Conservation (phyloP, 78 protist genomes). For the slime mould (Dictyostelium discoideum) region DNA sequence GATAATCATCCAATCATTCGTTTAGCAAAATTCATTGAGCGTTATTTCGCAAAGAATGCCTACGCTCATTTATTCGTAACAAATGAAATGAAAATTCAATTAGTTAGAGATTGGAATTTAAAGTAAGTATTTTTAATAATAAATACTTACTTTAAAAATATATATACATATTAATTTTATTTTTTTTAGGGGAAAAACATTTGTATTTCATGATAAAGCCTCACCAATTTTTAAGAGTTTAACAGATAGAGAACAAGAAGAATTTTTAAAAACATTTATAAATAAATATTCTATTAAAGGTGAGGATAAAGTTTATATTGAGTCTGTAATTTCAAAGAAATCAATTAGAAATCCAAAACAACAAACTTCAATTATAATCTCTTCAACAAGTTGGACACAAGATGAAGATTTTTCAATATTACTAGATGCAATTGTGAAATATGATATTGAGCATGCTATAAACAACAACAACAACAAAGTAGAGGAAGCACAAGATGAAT, state of each 20-base stretch:
- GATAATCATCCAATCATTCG: slow-evolving; percentile 56
- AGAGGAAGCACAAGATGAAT: not conserved
- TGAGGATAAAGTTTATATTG: slow-evolving; percentile 7
- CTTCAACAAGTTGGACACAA: slow-evolving; percentile 91
- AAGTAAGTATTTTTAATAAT: slow-evolving; percentile 10
- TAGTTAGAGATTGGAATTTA: slow-evolving; percentile 52
- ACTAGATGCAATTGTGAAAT: slow-evolving; percentile 64
- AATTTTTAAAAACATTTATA: slow-evolving; percentile 19
- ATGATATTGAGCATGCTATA: slow-evolving; percentile 20
- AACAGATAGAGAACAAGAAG: slow-evolving; percentile 22
- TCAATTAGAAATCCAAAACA: not conserved
- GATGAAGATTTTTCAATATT: slow-evolving; percentile 95
- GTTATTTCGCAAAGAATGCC: slow-evolving; percentile 27
- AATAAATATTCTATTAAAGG: not conserved
- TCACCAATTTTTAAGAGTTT: slow-evolving; percentile 66
- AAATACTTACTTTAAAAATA: not conserved
- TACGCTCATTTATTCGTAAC: slow-evolving; percentile 89
- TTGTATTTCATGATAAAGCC: slow-evolving; percentile 75
- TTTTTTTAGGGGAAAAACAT: slow-evolving; percentile 36
- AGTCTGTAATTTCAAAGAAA: not conserved
- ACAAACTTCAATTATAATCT: slow-evolving; percentile 14
- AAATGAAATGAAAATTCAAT: slow-evolving; percentile 74
- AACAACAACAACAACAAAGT: not conserved
- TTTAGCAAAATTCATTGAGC: slow-evolving; percentile 61
- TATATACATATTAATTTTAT: not conserved